Evolutionary conservation across 2,329 filamentous ascomycete species (phyloP).

Genomic region (Fusarium verticillioides): DNA sequence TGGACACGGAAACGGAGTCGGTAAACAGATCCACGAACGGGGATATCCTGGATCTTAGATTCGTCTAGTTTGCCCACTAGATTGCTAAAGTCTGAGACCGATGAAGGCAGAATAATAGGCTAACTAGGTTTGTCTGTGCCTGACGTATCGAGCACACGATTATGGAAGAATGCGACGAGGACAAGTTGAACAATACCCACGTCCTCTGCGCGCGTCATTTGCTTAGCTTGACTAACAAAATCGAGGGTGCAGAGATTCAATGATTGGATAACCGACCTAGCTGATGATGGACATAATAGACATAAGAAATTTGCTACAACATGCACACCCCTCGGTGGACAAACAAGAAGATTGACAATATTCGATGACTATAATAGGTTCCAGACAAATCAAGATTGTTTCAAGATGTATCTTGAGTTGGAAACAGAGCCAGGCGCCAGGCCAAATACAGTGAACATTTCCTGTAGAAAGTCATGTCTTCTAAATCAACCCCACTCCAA

Average conservation of each 20-base stretch:
- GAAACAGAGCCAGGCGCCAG: constrained; percentile 19
- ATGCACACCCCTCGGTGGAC: constrained; percentile 30
- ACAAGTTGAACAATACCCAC: constrained; percentile 2
- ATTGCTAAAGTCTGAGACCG: neutral
- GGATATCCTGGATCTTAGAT: constrained; percentile 8
- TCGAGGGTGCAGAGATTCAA: constrained; percentile 28
- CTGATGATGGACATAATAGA: constrained; percentile 6
- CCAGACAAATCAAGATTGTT: constrained; percentile 6
- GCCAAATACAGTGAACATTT: constrained; percentile 4
- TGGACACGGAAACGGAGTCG: constrained; percentile 14
- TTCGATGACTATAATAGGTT: constrained; percentile 6
- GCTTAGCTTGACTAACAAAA: constrained; percentile 17
- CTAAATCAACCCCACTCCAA: constrained; percentile 6
- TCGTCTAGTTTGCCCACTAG: constrained; percentile 1
- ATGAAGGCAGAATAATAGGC: neutral
- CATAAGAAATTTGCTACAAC: constrained; percentile 8
- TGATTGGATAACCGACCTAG: constrained; percentile 7
- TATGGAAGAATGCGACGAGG: neutral
- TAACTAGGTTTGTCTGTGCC: neutral
- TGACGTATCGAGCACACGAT: neutral
- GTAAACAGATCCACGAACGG: constrained; percentile 21
- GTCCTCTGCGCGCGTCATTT: constrained; percentile 17
- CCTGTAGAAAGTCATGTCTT: constrained; percentile 15
- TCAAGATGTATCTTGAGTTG: constrained; percentile 26
- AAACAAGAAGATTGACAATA: constrained; percentile 4